Evolutionary conservation across 176 grass and related monocot genomes (phyloP).

Genomic region (Eleusine indica): DNA sequence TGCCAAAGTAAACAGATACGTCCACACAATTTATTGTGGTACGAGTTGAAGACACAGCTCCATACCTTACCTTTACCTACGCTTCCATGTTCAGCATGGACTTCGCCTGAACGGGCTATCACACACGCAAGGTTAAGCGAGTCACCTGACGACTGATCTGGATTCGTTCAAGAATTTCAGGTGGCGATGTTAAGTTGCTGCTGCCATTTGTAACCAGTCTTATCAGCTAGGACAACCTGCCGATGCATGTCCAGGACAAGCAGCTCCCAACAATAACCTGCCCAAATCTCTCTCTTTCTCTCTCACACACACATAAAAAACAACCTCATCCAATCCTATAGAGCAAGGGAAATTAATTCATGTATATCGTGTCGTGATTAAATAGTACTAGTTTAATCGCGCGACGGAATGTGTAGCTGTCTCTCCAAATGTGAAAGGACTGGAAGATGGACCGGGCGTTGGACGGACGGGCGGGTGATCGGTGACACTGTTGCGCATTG

Average conservation of each 20-base stretch:
- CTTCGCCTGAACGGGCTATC: neutral
- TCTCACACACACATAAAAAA: neutral
- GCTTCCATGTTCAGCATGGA: conserved; percentile 13
- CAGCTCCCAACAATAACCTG: neutral
- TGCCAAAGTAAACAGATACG: conserved; percentile 15
- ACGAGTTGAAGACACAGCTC: neutral
- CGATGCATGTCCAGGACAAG: neutral
- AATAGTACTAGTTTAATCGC: neutral
- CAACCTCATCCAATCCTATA: neutral
- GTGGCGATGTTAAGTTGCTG: neutral
- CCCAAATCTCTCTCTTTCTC: neutral
- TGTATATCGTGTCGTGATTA: neutral
- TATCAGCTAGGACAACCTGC: neutral
- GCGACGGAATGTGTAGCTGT: neutral
- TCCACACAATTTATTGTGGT: conserved; percentile 8
- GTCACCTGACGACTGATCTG: too few species aligned
- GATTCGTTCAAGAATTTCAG: neutral
- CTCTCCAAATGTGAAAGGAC: conserved; percentile 48
- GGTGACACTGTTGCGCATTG: neutral
- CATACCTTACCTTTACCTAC: neutral
- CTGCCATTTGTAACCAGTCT: conserved; percentile 27
- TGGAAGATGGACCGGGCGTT: neutral
- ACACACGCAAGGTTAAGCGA: neutral
- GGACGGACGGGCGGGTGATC: neutral
- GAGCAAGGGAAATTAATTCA: neutral